Evolutionary conservation across 371 early-diverging fungal species (phyloP).

Genomic region (Funneliformis caledonium): DNA sequence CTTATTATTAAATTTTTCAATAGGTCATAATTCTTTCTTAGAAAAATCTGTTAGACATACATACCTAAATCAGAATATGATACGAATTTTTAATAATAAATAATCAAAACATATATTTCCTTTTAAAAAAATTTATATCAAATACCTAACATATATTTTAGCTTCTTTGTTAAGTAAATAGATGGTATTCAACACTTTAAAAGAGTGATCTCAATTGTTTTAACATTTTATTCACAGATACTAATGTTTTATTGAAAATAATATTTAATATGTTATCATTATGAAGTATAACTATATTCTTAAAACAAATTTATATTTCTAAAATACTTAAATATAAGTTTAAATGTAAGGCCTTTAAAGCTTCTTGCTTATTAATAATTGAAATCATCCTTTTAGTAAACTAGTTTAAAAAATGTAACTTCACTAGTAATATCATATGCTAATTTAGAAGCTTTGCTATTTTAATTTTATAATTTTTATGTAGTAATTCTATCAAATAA

Average conservation of each 20-base stretch:
- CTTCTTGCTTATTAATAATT: not conserved
- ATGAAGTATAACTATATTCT: no score
- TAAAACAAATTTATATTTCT: not conserved
- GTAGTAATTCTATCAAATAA: slow-evolving; percentile 7
- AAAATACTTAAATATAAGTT: not conserved
- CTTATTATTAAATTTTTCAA: slow-evolving; percentile 28
- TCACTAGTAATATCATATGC: not conserved
- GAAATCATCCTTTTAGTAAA: not conserved
- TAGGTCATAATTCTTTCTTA: slow-evolving; percentile 10
- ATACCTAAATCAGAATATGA: slow-evolving; percentile 26
- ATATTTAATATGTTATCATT: not conserved
- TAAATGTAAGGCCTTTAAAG: not conserved
- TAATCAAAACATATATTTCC: no score
- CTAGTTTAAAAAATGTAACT: not conserved
- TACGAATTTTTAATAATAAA: not conserved
- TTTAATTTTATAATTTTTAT: not conserved
- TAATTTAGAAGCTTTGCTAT: not conserved
- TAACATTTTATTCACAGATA: not conserved
- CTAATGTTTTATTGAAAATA: slow-evolving; percentile 3
- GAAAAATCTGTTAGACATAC: slow-evolving; percentile 34
- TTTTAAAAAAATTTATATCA: no score
- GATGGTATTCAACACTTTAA: not conserved
- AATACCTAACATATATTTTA: slow-evolving; percentile 36
- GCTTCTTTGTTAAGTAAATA: slow-evolving; percentile 36
- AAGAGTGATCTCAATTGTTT: not conserved